phyloP scores from a whole-genome alignment of 177 flowering plant species.

The Vitis hybrid region DNA sequence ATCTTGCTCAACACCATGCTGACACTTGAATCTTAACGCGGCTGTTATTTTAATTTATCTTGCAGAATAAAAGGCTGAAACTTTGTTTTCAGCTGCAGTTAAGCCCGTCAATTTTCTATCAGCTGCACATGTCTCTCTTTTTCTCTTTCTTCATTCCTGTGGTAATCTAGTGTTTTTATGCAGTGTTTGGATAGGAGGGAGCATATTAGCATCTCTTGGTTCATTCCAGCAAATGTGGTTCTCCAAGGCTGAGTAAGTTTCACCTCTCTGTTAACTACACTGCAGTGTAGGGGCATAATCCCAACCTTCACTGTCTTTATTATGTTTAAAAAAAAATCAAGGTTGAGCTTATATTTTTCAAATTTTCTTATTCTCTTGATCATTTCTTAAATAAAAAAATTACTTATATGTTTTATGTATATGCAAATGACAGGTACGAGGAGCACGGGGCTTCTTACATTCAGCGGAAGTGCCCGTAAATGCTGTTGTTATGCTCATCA shows the following conservation, averaged over 20 bases:
- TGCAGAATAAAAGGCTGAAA: too few relatives aligned
- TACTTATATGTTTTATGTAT: not conserved
- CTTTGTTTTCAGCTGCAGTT: too few relatives aligned
- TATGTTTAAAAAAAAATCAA: too few relatives aligned
- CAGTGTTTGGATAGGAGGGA: constrained; percentile 99
- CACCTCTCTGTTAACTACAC: not conserved
- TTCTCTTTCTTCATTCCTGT: not conserved
- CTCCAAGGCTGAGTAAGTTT: constrained; percentile 87
- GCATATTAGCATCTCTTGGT: constrained; percentile 95
- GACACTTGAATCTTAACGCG: too few relatives aligned
- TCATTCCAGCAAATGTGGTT: constrained; percentile 99
- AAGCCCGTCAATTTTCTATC: too few relatives aligned
- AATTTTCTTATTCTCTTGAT: too few relatives aligned
- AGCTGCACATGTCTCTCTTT: not conserved
- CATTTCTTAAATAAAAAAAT: too few relatives aligned
- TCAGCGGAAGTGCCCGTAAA: constrained; percentile 41
- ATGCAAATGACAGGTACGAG: constrained; percentile 30
- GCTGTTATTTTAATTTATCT: too few relatives aligned
- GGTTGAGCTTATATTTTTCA: too few relatives aligned
- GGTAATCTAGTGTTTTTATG: constrained; percentile 1
- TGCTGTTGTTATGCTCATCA: too few relatives aligned
- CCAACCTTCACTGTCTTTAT: too few relatives aligned
- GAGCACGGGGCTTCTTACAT: constrained; percentile 46
- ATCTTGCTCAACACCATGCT: not conserved
- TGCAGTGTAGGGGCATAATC: too few relatives aligned